Base-by-base conservation (phyloP, 257 asterid genomes). In the Nicotiana tabacum region DNA sequence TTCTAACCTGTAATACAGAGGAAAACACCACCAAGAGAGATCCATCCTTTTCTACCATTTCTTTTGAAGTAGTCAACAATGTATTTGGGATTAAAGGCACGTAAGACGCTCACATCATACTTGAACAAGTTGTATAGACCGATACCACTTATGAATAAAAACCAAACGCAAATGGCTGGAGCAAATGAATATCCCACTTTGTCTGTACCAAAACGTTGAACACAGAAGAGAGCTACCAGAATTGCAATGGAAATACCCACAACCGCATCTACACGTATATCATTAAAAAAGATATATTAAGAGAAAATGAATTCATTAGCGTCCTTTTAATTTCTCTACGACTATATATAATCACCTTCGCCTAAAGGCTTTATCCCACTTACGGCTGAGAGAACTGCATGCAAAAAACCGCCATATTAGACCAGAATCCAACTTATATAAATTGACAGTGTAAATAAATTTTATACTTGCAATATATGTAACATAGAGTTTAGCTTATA, bases 171-270 rank as follows among this genome's bases (percentile, higher is more conserved):
- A 30, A 91, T 66, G 15, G 90, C 58, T 9, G 96, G 96, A 1
- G 93, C 96, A 81, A 93, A 93, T 5, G 67, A 81, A 82, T 87
- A 93, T 43, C 95, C 96, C 9, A 90, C 93, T 66, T 90, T 91
- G 58, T 90, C 93, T 0, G 92, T 93, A 29, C 92, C 96, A n/a
- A 90, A 84, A 76, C 93, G 82, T 85, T 90, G 97, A 32, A 87
- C 76, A 58, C 48, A 66, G 87, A 91, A 93, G 4, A 90, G 79
- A 3, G 65, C 12, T 4, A 93, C 78, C 56, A 90, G 80, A 32
- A 93, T 90, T 15, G 33, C 89, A 0, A 90, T 81, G 3, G 95
- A 90, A 33, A 85, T 64, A 87, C 89, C 66, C 13, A 90, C 90
- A 61, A 91, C 77, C 9, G 51, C 46, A 15, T 90, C 93, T 90